phyloP scores from a whole-genome alignment of 176 grass and related monocot species.

The Stipa capillata region DNA sequence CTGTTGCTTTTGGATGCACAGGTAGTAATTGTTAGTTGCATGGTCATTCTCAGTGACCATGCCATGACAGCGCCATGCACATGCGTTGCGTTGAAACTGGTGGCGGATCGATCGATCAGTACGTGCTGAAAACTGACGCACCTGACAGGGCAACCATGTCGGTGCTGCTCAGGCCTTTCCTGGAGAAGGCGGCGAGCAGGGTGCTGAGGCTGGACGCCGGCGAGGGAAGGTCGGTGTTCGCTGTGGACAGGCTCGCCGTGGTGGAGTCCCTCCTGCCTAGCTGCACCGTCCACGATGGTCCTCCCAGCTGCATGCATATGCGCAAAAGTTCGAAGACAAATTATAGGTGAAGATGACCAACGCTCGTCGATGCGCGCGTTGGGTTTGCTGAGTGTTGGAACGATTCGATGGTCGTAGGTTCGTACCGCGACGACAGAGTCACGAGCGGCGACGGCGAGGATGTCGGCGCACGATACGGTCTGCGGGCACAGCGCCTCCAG shows the following conservation, averaged over 20 bases:
- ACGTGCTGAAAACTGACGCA: not conserved
- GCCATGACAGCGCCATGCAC: not conserved
- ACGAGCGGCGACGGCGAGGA: too few species aligned
- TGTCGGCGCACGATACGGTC: slow-evolving; percentile 58
- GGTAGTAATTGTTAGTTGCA: not conserved
- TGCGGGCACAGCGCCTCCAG: slow-evolving; percentile 44
- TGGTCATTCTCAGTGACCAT: not conserved
- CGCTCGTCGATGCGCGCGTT: not conserved
- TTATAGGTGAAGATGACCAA: not conserved
- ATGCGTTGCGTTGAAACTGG: not conserved
- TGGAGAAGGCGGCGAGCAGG: slow-evolving; percentile 28
- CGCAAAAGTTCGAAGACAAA: not conserved
- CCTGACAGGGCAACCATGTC: slow-evolving; percentile 61
- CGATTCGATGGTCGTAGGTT: not conserved
- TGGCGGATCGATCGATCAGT: not conserved
- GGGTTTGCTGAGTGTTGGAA: not conserved
- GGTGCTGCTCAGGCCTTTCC: slow-evolving; percentile 45
- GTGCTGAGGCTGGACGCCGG: slow-evolving; percentile 18
- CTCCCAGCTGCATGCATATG: slow-evolving; percentile 11
- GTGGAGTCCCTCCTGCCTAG: slow-evolving; percentile 39
- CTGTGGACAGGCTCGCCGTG: slow-evolving; percentile 24
- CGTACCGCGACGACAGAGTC: slow-evolving; percentile 46
- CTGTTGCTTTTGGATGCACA: slow-evolving; percentile 1
- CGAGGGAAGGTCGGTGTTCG: slow-evolving; percentile 30
- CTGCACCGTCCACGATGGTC: slow-evolving; percentile 38